phyloP scores from a whole-genome alignment of 2,329 filamentous ascomycete species.

The Pleurostoma richardsiae region DNA sequence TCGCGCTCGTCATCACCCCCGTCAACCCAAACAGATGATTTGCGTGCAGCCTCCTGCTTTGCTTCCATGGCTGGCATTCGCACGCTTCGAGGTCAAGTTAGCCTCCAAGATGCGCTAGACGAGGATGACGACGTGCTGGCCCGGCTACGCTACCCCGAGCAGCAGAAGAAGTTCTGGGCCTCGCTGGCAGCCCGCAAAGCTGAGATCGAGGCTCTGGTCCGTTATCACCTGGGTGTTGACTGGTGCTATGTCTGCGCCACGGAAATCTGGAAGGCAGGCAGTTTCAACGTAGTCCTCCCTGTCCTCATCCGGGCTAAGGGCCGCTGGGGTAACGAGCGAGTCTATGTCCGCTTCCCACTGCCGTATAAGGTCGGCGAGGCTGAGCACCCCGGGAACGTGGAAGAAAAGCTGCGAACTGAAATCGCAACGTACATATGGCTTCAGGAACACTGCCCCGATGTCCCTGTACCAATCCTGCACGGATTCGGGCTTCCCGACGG shows the following conservation, averaged over 20 bases:
- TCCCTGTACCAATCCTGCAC: constrained; percentile 19
- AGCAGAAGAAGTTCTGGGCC: not conserved
- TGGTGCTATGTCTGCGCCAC: not conserved
- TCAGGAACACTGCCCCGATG: constrained; percentile 19
- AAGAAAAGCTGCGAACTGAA: constrained; percentile 26
- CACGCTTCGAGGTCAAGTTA: not conserved
- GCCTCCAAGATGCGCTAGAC: not conserved
- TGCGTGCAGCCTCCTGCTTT: not conserved
- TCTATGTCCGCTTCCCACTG: not conserved
- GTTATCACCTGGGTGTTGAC: not conserved
- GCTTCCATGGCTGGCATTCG: not conserved
- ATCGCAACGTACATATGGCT: constrained; percentile 25
- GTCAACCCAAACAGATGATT: not conserved
- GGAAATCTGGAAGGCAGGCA: not conserved
- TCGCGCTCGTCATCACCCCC: not conserved
- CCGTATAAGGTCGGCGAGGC: not conserved
- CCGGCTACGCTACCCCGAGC: not conserved
- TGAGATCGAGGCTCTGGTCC: not conserved
- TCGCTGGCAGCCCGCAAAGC: not conserved
- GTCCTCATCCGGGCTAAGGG: not conserved
- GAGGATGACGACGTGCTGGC: not conserved
- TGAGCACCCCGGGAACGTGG: constrained; percentile 17
- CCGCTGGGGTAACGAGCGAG: not conserved
- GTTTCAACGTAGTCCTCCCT: not conserved
- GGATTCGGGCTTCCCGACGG: constrained; percentile 19